phyloP scores from a whole-genome alignment of 2,329 filamentous ascomycete species.

The Fonsecaea multimorphosa region DNA sequence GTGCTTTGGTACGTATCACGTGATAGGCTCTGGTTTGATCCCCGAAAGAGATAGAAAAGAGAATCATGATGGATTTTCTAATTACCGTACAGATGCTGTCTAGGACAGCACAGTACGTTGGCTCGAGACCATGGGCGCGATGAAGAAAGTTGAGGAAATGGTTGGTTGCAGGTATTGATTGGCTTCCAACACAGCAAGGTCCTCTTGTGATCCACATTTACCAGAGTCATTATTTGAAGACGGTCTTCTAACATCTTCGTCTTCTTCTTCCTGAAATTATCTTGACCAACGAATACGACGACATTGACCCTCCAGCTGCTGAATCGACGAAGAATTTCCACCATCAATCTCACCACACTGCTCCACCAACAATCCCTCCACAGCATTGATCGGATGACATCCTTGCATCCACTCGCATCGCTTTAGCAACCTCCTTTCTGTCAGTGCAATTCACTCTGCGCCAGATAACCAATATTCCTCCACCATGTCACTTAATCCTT shows the following conservation, averaged over 20 bases:
- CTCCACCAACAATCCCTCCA: constrained; percentile 8
- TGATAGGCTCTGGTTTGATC: no score
- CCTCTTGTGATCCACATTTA: constrained; percentile 20
- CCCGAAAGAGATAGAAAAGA: no score
- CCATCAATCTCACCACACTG: no score
- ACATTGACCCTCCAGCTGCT: constrained; percentile 15
- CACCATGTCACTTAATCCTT: no score
- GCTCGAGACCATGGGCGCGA: constrained; percentile 17
- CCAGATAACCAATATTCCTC: neutral
- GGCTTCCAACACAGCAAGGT: constrained; percentile 20
- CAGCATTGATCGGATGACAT: constrained; percentile 16
- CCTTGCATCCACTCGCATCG: constrained; percentile 17
- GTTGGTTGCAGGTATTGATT: constrained; percentile 19
- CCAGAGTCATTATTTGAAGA: constrained; percentile 18
- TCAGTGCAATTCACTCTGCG: constrained; percentile 9
- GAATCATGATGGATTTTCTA: no score
- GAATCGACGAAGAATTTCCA: constrained; percentile 17
- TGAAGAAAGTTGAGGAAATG: constrained; percentile 19
- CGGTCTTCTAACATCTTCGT: constrained; percentile 19
- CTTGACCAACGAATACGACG: constrained; percentile 19
- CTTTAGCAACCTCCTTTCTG: constrained; percentile 19
- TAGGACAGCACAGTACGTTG: no score
- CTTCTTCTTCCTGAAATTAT: constrained; percentile 20
- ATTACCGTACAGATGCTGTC: no score
- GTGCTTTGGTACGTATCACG: no score